Percentiles rank a stretch among this genome's conserved stretches.
Evolutionary conservation across 2,329 filamentous ascomycete species (phyloP).

Genomic region (Fusarium papillatum): DNA sequence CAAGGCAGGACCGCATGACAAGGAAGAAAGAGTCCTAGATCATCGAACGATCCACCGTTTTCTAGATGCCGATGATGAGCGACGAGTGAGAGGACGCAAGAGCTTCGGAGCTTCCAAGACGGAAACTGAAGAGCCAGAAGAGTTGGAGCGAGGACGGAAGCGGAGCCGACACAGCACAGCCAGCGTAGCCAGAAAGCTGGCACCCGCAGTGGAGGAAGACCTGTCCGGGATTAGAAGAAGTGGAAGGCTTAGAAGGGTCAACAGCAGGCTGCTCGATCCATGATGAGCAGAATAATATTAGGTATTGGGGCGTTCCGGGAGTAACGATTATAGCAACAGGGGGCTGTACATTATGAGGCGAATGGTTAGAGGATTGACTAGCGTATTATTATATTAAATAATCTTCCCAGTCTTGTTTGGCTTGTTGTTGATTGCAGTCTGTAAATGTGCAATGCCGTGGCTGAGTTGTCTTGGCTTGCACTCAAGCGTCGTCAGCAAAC

Average conservation of each 20-base stretch:
- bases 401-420: background rate
- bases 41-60: conserved; percentile 92
- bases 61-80: conserved; percentile 78
- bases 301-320: conserved; percentile 11
- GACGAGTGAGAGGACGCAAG: conserved; percentile 61
- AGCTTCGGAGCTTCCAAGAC: conserved; percentile 45
- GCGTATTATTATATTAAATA: background rate
- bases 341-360: conserved; percentile 16
- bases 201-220: conserved; percentile 35
- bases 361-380: conserved; percentile 12
- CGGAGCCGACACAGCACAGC: conserved; percentile 30
- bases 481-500: conserved; percentile 3
- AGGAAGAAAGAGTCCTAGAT: conserved; percentile 80
- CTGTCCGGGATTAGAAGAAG: conserved; percentile 47
- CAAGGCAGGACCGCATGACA: conserved; percentile 80
- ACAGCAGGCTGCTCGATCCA: conserved; percentile 46
- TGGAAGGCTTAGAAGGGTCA: conserved; percentile 50
- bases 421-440: background rate
- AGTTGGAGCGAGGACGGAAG: conserved; percentile 42
- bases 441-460: background rate
- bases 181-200: conserved; percentile 16
- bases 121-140: conserved; percentile 43
- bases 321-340: conserved; percentile 15
- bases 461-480: background rate
- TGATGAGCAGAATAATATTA: conserved; percentile 22